Percentiles rank a stretch among this genome's conserved stretches.
Conservation (phyloP, 2,329 filamentous ascomycete genomes). For the Colletotrichum euphorbiae region DNA sequence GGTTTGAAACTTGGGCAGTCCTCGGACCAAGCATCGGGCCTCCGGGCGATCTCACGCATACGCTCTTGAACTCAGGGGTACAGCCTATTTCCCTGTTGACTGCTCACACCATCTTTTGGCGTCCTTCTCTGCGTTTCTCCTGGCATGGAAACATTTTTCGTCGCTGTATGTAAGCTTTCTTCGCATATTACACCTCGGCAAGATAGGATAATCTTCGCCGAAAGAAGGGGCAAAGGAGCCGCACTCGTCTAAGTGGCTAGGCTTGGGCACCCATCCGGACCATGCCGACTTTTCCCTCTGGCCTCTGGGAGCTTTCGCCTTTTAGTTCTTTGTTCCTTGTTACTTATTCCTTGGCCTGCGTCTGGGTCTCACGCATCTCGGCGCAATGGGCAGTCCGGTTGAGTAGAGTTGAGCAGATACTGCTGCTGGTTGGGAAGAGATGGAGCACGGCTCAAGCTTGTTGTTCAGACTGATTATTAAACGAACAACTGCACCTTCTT, state of each 20-base stretch:
- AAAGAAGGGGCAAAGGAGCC: neutral
- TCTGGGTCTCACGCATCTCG: constrained; percentile 21
- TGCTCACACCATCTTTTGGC: constrained; percentile 1
- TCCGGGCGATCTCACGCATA: constrained; percentile 16
- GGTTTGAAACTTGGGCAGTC: constrained; percentile 28
- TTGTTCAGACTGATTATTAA: neutral
- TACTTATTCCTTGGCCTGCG: constrained; percentile 15
- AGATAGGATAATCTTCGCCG: neutral
- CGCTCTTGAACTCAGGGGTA: constrained; percentile 20
- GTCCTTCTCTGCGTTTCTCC: constrained; percentile 16
- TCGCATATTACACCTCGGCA: neutral
- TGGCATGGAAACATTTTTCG: constrained; percentile 1
- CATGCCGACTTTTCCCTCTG: constrained; percentile 27
- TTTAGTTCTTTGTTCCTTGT: constrained; percentile 1
- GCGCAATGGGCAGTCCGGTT: constrained; percentile 24
- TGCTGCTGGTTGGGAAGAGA: neutral
- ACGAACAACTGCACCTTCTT: neutral
- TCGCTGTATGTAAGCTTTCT: neutral
- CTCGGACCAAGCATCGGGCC: constrained; percentile 29
- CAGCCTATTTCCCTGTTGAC: constrained; percentile 16
- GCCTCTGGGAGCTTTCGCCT: neutral
- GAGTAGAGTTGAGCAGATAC: constrained; percentile 19
- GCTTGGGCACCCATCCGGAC: constrained; percentile 21
- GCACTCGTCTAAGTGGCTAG: neutral
- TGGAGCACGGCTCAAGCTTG: neutral